Evolutionary conservation across 441 rosid genomes (phyloP).

Genomic region (Pelargonium citronellum): DNA sequence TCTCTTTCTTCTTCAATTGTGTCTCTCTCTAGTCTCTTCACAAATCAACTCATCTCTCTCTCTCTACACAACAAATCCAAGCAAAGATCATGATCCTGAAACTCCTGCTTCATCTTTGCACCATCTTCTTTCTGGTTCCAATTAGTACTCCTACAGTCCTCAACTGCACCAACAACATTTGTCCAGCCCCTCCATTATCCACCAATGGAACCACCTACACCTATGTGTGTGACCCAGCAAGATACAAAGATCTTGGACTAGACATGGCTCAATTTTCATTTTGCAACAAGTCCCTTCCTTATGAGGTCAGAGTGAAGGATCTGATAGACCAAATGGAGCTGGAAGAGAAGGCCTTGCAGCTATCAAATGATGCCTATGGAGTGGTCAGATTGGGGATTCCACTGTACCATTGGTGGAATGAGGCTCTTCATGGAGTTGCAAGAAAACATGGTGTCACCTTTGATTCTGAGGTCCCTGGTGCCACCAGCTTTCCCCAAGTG

Average conservation of each 20-base stretch:
- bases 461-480: not conserved
- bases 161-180: constrained; percentile 1
- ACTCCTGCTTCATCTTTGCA: not conserved
- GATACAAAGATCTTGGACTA: constrained; percentile 2
- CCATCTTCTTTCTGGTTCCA: not conserved
- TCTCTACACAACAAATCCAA: not conserved
- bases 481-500: not conserved
- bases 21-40: too few relatives aligned
- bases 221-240: constrained; percentile 17
- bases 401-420: not conserved
- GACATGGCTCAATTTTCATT: constrained; percentile 12
- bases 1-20: too few relatives aligned
- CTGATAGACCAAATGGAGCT: constrained; percentile 15
- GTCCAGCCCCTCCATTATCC: not conserved
- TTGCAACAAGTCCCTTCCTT: constrained; percentile 22
- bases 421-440: constrained; percentile 2
- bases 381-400: not conserved
- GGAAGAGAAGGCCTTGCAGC: not conserved
- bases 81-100: not conserved
- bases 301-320: constrained; percentile 21
- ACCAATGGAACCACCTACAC: constrained; percentile 11
- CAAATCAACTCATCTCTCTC: not conserved
- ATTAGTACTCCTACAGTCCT: not conserved
- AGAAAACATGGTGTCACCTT: not conserved
- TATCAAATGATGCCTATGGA: constrained; percentile 3